These are phyloP conservation scores for Lactarius pseudohatsudake DNA, from an alignment of 768 basidiomycete genomes.

Conservation along the genomic window DNA sequence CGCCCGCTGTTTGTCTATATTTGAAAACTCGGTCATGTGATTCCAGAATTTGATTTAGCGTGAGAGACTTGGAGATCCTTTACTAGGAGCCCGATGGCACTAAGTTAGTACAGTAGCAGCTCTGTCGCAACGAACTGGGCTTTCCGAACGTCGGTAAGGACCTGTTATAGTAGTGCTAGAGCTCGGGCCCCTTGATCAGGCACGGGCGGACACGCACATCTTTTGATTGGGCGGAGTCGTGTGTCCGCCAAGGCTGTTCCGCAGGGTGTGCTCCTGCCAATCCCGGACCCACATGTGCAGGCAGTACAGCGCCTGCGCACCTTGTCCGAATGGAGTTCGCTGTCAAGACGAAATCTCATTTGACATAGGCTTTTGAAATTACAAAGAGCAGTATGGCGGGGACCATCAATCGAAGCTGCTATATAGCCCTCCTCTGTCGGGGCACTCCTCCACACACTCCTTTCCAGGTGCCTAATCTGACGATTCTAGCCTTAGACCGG, in stretches of 20 bases:
- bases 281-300: not conserved
- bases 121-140: not conserved
- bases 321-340: not conserved
- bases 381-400: not conserved
- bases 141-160: not conserved
- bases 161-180: no score
- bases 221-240: no score
- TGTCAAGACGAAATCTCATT: not conserved
- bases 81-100: no score
- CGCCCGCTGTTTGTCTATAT: not conserved
- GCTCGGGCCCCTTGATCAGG: no score
- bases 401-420: not conserved
- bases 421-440: not conserved
- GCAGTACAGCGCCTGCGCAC: not conserved
- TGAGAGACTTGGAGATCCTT: not conserved
- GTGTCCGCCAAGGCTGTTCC: no score
- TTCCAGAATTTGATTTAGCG: no score
- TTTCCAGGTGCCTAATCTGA: not conserved
- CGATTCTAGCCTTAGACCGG: not conserved
- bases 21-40: not conserved
- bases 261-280: no score
- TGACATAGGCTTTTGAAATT: not conserved
- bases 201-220: no score
- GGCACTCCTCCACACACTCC: not conserved
- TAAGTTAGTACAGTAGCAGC: no score